phyloP scores from a whole-genome alignment of 441 rosid species.

The Gossypium gossypioides region DNA sequence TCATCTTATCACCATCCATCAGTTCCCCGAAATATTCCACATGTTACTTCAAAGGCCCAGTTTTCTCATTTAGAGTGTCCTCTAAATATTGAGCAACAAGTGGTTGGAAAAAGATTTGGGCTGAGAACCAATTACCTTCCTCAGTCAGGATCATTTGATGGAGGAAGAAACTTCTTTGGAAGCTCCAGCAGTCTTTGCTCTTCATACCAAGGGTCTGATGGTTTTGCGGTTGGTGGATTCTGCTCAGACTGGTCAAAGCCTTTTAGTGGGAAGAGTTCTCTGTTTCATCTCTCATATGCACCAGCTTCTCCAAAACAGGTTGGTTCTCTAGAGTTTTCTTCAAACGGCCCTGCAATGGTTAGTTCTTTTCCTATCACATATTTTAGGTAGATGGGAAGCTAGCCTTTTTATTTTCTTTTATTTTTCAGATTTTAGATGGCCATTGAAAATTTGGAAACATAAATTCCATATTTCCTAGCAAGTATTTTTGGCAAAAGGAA shows the following conservation, averaged over 20 bases:
- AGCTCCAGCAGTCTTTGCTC: slow-evolving; percentile 20
- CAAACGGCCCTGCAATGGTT: slow-evolving; percentile 38
- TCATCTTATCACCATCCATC: slow-evolving; percentile 28
- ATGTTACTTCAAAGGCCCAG: slow-evolving; percentile 21
- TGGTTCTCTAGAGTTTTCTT: slow-evolving; percentile 24
- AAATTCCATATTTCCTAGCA: background rate
- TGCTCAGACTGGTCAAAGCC: slow-evolving; percentile 32
- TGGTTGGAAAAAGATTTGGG: slow-evolving; percentile 24
- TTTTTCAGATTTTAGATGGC: background rate
- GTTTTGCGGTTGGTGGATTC: slow-evolving; percentile 23
- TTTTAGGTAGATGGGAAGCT: slow-evolving; percentile 12
- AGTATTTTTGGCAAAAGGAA: background rate
- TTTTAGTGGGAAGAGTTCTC: slow-evolving; percentile 20
- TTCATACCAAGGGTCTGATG: slow-evolving; percentile 28
- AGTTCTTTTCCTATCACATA: slow-evolving; percentile 21
- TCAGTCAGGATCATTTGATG: slow-evolving; percentile 22
- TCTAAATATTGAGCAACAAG: slow-evolving; percentile 25
- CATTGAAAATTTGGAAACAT: background rate
- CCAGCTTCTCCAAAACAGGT: slow-evolving; percentile 24
- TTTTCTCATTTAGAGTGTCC: slow-evolving; percentile 31
- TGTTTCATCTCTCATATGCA: slow-evolving; percentile 25
- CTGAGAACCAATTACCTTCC: slow-evolving; percentile 24
- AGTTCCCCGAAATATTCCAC: slow-evolving; percentile 19
- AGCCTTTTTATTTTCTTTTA: background rate
- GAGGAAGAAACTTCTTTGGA: slow-evolving; percentile 20